Base-by-base conservation (phyloP, 108 stramenopile species). In the Pseudonitzschia pungens region DNA sequence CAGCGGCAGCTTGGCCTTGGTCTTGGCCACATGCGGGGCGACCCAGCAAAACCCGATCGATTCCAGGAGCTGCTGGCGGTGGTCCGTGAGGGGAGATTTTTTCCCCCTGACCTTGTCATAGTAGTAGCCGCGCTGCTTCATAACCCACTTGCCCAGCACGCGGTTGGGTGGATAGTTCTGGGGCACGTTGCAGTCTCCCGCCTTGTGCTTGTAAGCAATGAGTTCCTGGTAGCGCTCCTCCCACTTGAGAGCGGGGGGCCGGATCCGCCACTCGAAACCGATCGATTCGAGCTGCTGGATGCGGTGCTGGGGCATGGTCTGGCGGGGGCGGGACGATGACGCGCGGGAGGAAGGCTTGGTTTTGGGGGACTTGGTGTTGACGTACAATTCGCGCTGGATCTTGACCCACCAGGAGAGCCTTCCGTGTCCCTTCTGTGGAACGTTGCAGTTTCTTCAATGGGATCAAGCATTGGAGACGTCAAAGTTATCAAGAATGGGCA, bases 121-220 rank as follows among this genome's bases (percentile, higher is more conserved):
- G 72, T 85, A 92, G 36, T 87, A 85, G 28, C 87, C 86, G 20
- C 92, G 79, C 69, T 92, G 92, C 45, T 90, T 90, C 57, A 86
- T 83, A 0, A 90, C 89, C 92, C 92, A 92, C 45, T 90, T 92
- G 12, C 88, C 88, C 41, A 92, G 53, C 3, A 79, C 77, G 51
- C 69, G 69, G 63, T 87, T 89, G 58, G 79, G 75, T 16, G 69
- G 32, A 52, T 83, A 92, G 54, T 88, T 77, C 66, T 65, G 62
- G 10, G 72, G 72, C 10, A 73, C 51, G 51, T 73, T 56, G 36
- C 43, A 63, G 24, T 63, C 60, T n/a, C 72, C 72, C 33, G 29
- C 20, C 14, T 12, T 33, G 3, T 36, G 11, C 50, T 73, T 73
- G 63, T 73, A 73, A 22, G 44, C 63, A 7, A 53, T 5, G 12